Conservation (phyloP, 148 eudicot species). For the Heliamphora exappendiculata region DNA sequence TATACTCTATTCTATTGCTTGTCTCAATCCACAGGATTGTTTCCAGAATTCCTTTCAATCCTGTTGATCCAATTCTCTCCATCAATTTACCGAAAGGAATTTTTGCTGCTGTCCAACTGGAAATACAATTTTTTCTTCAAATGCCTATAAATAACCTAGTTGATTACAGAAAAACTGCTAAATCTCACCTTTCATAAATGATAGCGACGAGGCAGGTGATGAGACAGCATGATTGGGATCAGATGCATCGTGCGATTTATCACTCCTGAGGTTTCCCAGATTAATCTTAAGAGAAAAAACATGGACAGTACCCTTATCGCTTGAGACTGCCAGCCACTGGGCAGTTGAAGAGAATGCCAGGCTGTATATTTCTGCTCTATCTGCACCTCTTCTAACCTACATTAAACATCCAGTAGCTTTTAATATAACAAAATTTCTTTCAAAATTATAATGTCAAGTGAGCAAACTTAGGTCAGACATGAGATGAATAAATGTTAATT, state of each 20-base stretch:
- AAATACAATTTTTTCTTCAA: not conserved
- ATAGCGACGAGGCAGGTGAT: conserved; percentile 53
- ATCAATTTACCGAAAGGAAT: not conserved
- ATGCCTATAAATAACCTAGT: not conserved
- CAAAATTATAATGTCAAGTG: not conserved
- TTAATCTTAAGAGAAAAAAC: conserved; percentile 64
- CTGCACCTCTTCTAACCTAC: conserved; percentile 90
- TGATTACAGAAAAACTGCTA: not conserved
- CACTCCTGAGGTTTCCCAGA: conserved; percentile 39
- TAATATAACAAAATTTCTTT: not conserved
- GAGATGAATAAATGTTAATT: not conserved
- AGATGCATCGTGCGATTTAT: conserved; percentile 31
- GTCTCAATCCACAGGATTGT: not conserved
- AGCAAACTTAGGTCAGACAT: not conserved
- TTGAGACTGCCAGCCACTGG: conserved; percentile 87
- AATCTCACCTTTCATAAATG: conserved; percentile 61
- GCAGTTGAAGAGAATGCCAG: conserved; percentile 81
- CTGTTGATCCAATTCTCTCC: not conserved
- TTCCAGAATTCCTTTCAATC: not conserved
- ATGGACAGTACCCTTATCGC: conserved; percentile 90
- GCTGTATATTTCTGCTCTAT: conserved; percentile 83
- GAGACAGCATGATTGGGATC: conserved; percentile 36
- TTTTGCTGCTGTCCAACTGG: not conserved
- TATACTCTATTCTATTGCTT: not conserved
- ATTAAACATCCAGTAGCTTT: conserved; percentile 9